phyloP scores from a whole-genome alignment of 2,329 filamentous ascomycete genomes.

The Pestalotiopsis sp. region DNA sequence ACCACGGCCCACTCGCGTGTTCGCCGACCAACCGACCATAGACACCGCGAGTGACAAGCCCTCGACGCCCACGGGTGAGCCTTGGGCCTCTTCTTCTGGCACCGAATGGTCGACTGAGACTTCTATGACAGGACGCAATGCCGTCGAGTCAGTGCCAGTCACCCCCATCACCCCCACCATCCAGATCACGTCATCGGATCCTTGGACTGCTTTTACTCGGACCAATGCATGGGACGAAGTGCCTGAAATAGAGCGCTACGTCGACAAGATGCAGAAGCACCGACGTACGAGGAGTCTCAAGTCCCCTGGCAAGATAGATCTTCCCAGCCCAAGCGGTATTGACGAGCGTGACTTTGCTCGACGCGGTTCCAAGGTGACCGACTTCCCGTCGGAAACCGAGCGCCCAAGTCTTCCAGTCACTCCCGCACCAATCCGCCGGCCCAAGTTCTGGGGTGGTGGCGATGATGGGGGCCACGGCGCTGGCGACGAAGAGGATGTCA shows the following conservation, averaged over 20 bases:
- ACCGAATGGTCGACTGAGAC: conserved; percentile 31
- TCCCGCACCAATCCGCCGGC: conserved; percentile 74
- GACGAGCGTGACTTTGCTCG: conserved; percentile 32
- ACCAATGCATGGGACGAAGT: conserved; percentile 93
- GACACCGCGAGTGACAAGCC: conserved; percentile 7
- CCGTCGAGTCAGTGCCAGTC: conserved; percentile 39
- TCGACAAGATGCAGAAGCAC: conserved; percentile 73
- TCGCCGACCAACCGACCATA: conserved; percentile 54
- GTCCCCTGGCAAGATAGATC: conserved; percentile 25
- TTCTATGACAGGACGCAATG: conserved; percentile 37
- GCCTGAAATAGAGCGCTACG: conserved; percentile 84
- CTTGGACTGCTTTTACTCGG: conserved; percentile 74
- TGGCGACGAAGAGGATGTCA: conserved; percentile 52
- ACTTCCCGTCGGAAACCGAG: conserved; percentile 83
- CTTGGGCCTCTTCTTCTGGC: conserved; percentile 17
- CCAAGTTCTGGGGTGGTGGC: conserved; percentile 65
- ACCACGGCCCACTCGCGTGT: conserved; percentile 65
- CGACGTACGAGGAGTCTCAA: conserved; percentile 38
- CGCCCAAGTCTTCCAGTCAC: conserved; percentile 89
- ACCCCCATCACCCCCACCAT: conserved; percentile 53
- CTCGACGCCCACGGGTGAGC: conserved; percentile 19
- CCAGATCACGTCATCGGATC: conserved; percentile 50
- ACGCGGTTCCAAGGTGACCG: conserved; percentile 70
- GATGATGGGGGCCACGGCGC: conserved; percentile 38
- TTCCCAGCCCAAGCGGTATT: conserved; percentile 29